A percentile compares a stretch with the other conserved stretches of the same genome.
These are phyloP conservation scores for Pezicula rhizophila DNA, from an alignment of 2,329 filamentous ascomycete species.

Conservation along the genomic window DNA sequence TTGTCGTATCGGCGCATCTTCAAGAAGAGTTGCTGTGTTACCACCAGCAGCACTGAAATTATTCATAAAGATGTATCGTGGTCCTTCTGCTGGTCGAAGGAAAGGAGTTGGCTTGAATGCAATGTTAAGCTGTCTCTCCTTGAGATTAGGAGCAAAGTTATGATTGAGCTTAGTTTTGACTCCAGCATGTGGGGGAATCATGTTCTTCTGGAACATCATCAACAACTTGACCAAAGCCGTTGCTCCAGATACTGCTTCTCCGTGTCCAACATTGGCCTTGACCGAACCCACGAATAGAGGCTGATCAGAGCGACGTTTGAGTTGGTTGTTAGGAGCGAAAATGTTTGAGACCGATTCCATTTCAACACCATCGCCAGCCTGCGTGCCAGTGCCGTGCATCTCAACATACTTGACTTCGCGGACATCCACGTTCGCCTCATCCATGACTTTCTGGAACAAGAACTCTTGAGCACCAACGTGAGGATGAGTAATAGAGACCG, in stretches of 20 bases:
- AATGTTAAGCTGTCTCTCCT: slow-evolving; percentile 24
- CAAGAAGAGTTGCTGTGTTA: slow-evolving; percentile 17
- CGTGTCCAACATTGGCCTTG: slow-evolving; percentile 19
- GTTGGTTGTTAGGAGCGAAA: slow-evolving; percentile 47
- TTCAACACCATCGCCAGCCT: slow-evolving; percentile 10
- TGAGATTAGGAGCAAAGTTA: slow-evolving; percentile 25
- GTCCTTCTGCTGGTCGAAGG: slow-evolving; percentile 28
- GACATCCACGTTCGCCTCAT: slow-evolving; percentile 67
- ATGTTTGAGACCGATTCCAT: slow-evolving; percentile 67
- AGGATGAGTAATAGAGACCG: slow-evolving; percentile 75
- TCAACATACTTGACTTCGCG: slow-evolving; percentile 61
- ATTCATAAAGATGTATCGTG: slow-evolving; percentile 37
- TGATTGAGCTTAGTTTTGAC: slow-evolving; percentile 27
- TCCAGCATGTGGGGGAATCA: slow-evolving; percentile 20
- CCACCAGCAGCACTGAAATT: slow-evolving; percentile 37
- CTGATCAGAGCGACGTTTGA: slow-evolving; percentile 41
- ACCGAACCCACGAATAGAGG: slow-evolving; percentile 36
- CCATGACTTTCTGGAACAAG: slow-evolving; percentile 65
- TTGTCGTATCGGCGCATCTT: slow-evolving; percentile 11
- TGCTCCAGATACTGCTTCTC: slow-evolving; percentile 19
- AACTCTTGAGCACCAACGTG: slow-evolving; percentile 67
- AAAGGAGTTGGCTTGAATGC: slow-evolving; percentile 12
- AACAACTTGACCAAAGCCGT: slow-evolving; percentile 23
- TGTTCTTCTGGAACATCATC: slow-evolving; percentile 21
- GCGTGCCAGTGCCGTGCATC: slow-evolving; percentile 7